Percentiles rank a stretch among this genome's conserved stretches.
phyloP scores from a whole-genome alignment of 257 asterid species.

The Solanum gracilifrons region DNA sequence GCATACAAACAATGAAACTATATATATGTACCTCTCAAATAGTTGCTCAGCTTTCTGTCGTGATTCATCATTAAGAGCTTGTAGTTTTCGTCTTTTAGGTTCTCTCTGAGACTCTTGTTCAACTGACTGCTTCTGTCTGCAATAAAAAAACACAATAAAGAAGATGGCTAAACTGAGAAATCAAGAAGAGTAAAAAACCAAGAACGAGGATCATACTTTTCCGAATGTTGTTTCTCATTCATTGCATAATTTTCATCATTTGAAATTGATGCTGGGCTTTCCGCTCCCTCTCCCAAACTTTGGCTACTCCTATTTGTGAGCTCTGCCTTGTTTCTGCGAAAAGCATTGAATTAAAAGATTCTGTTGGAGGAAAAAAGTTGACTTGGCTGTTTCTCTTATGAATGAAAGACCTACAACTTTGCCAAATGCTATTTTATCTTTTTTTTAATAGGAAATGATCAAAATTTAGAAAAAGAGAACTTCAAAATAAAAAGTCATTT shows the following conservation, averaged over 20 bases:
- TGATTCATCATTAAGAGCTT: constrained; percentile 32
- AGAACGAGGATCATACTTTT: constrained; percentile 24
- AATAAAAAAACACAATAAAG: constrained; percentile 13
- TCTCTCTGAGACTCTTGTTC: constrained; percentile 26
- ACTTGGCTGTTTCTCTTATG: neutral
- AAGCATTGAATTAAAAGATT: neutral
- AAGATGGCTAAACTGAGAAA: constrained; percentile 1
- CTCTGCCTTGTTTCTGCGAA: neutral
- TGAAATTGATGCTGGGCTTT: constrained; percentile 13
- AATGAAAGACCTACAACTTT: neutral
- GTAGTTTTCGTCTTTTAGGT: constrained; percentile 24
- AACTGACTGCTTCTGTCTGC: constrained; percentile 31
- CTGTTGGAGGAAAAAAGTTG: neutral
- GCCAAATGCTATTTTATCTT: neutral
- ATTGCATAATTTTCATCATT: constrained; percentile 1
- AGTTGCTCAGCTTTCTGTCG: constrained; percentile 46
- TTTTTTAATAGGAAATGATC: neutral
- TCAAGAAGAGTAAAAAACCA: constrained; percentile 1
- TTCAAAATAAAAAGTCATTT: neutral
- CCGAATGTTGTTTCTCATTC: constrained; percentile 19
- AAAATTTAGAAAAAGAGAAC: neutral
- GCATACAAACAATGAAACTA: constrained; percentile 8
- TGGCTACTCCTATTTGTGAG: constrained; percentile 14
- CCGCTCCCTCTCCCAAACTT: constrained; percentile 22
- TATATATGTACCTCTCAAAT: constrained; percentile 38